These are phyloP conservation scores for Kondoa malvinella DNA, from an alignment of 768 basidiomycete species.

Conservation along the genomic window DNA sequence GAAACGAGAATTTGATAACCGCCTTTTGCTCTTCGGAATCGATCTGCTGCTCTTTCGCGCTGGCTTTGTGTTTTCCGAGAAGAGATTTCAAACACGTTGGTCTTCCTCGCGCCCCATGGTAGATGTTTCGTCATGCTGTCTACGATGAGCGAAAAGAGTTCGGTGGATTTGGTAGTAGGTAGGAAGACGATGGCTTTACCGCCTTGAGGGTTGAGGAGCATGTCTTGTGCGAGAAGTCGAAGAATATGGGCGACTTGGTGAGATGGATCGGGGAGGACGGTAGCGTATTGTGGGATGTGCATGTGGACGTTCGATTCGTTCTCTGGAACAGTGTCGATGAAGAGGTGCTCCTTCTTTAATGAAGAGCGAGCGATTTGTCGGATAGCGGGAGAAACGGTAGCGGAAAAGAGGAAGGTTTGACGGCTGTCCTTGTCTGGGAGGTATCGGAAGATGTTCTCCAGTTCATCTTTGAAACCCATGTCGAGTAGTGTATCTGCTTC, in stretches of 20 bases:
- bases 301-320: slow-evolving; percentile 49
- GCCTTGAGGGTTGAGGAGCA: slow-evolving; percentile 47
- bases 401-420: slow-evolving; percentile 38
- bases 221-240: slow-evolving; percentile 71
- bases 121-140: slow-evolving; percentile 36
- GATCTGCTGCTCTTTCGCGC: slow-evolving; percentile 40
- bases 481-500: slow-evolving; percentile 34
- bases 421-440: slow-evolving; percentile 33
- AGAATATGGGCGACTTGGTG: slow-evolving; percentile 65
- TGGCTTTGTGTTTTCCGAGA: slow-evolving; percentile 41
- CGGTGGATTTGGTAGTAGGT: slow-evolving; percentile 62
- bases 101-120: slow-evolving; percentile 42
- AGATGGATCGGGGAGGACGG: slow-evolving; percentile 46
- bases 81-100: slow-evolving; percentile 57
- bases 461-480: slow-evolving; percentile 33
- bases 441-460: slow-evolving; percentile 52
- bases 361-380: slow-evolving; percentile 33
- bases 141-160: slow-evolving; percentile 52
- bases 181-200: slow-evolving; percentile 45
- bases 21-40: slow-evolving; percentile 48
- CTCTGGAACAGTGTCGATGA: slow-evolving; percentile 44
- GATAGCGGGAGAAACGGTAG: slow-evolving; percentile 35
- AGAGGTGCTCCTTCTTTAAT: slow-evolving; percentile 32
- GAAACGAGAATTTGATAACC: slow-evolving; percentile 36
- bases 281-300: slow-evolving; percentile 67